phyloP scores from a whole-genome alignment of 305 asterid genomes.

The Fraxinus ornus region DNA sequence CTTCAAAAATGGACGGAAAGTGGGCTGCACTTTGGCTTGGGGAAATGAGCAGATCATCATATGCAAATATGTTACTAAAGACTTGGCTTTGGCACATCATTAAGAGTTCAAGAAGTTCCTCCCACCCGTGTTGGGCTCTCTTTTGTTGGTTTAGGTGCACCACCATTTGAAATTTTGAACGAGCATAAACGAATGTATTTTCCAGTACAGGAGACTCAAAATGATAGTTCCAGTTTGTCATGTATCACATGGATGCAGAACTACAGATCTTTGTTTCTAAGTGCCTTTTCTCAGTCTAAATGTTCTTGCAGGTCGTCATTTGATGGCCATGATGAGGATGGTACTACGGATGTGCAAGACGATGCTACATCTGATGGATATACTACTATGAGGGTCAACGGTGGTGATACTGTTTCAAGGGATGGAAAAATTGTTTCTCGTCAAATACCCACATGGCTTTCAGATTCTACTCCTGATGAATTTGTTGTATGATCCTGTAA shows the following conservation, averaged over 20 bases:
- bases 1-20: constrained; percentile 22
- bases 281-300: constrained; percentile 30
- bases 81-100: constrained; percentile 11
- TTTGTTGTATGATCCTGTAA: constrained; percentile 74
- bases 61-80: background rate
- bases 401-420: constrained; percentile 58
- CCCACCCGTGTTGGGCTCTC: constrained; percentile 9
- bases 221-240: constrained; percentile 10
- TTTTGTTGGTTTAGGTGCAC: constrained; percentile 17
- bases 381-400: constrained; percentile 55
- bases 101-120: background rate
- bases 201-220: constrained; percentile 11
- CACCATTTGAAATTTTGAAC: background rate
- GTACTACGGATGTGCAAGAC: constrained; percentile 51
- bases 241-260: constrained; percentile 13
- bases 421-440: constrained; percentile 53
- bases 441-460: constrained; percentile 83
- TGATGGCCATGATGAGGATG: constrained; percentile 80
- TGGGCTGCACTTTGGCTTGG: constrained; percentile 15
- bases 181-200: background rate
- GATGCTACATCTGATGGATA: constrained; percentile 61
- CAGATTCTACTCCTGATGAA: constrained; percentile 95
- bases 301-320: constrained; percentile 56
- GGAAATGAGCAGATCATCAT: constrained; percentile 16
- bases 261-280: constrained; percentile 10